Evolutionary conservation across 495 filamentous ascomycete species (phyloP), one percentile per base, ranked within the genome.

Genomic region (Xylaria nigripes): DNA sequence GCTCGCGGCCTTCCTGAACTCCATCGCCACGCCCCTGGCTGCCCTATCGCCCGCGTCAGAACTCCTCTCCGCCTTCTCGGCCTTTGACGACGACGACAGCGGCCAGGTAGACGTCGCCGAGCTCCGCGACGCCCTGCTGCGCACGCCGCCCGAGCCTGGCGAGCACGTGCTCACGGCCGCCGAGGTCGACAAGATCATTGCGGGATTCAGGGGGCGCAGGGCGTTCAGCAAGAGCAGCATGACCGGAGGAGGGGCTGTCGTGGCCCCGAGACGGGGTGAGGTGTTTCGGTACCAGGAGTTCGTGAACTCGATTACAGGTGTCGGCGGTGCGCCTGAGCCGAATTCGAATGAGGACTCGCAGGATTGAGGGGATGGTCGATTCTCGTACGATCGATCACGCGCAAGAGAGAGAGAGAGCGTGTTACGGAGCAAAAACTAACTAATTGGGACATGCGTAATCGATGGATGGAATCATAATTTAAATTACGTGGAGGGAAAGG

Each of bases 71-170:
- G 93, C 94, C 0, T 89, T 98, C 57, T 86, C 87, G 9, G 94
- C 94, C 0, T 98, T 98, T 59, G 93, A 98, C 61, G 87, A 94
- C 57, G 89, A 94, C 58, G 93, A 98, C 67, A 90, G 86, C 61
- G 93, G 94, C 7, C 89, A 95, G 66, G 81, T 97, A 27, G 89
- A 96, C 62, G 74, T 93, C 16, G 76, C 68, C 1, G 92, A 95
- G 67, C 71, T 98, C 45, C 79, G 86, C 32, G 87, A 92, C 59
- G 89, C 92, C 2, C 66, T 98, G 45, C 63, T 95, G 45, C 78
- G 91, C 58, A 95, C 90, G 6, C 80, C 81, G 10, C 86, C 87
- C 2, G 89, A 91, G 55, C 74, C 78, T 1, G 91, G 84, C 32
- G 86, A 86, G 59, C 65, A 67, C 45, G 66, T 77, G 4, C 68